Base-by-base conservation (phyloP, 192 early-diverging fungal genomes). In the Backusella sp. region DNA sequence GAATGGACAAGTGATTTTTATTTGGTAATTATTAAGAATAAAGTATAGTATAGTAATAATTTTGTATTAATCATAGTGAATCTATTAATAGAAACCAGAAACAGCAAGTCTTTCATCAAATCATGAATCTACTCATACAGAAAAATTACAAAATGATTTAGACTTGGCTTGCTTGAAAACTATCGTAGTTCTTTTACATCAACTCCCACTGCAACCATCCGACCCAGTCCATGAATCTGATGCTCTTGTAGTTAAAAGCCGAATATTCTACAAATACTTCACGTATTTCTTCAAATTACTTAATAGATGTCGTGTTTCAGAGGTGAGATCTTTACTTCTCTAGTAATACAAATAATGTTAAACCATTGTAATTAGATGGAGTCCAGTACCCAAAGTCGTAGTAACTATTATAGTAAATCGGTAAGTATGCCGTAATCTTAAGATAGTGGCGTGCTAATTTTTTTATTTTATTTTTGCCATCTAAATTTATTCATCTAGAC, bases 101-200 rank as follows among this genome's bases (percentile, higher is more conserved):
- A 71, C 35, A 7, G 44, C 41, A 71, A 71, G 44, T 6, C 21
- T 44, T 15, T 49, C 70, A 3, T 71, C 70, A 19, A 6, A 6
- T 26, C 28, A 71, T 28, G 70, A 71, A 71, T 28, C 46, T 15
- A 78, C 77, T 32, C 77, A 84, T 23, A 86, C 85, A 77, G 82
- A 81, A 42, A 92, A 91, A 72, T 75, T 93, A 21, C 90, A 91
- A 23, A 78, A 85, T 21, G 93, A 94, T 72, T 76, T 95, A 23
- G 93, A 96, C 82, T 74, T 91, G 44, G 90, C 90, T n/a, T 91
- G 90, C 53, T 83, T 96, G 76, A 92, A 92, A 70, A 91, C 93
- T 0, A 85, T 94, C 41, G 90, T 90, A 1, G 76, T 79, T 7
- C 76, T 96, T 7, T 66, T 96, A 28, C 83, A 87, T 37, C 88